Conservation (phyloP, 2,329 filamentous ascomycete genomes). For the Teratosphaeria epicoccoides region DNA sequence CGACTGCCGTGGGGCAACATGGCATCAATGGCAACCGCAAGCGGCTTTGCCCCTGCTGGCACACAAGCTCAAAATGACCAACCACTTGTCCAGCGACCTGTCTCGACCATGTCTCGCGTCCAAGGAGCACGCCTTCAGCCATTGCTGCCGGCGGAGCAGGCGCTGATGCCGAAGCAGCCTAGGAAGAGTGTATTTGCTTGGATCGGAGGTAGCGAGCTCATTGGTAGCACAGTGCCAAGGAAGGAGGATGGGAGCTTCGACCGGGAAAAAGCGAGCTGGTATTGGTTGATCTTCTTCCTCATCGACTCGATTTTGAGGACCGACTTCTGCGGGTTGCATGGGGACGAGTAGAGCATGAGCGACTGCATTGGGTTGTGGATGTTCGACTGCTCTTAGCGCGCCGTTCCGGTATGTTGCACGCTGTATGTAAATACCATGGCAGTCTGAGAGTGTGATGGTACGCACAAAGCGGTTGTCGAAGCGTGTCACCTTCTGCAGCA, state of each 20-base stretch:
- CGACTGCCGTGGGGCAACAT: slow-evolving; percentile 2
- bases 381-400: neutral
- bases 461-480: too few species aligned
- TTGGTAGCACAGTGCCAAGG: slow-evolving; percentile 64
- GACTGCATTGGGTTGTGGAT: neutral
- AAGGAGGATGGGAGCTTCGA: slow-evolving; percentile 69
- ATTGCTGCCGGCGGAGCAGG: slow-evolving; percentile 35
- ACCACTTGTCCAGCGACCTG: neutral
- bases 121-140: slow-evolving; percentile 29
- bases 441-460: too few species aligned
- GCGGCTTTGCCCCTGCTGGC: neutral
- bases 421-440: neutral
- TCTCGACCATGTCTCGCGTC: slow-evolving; percentile 10
- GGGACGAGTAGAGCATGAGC: slow-evolving; percentile 22
- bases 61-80: neutral
- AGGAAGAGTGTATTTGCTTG: slow-evolving; percentile 22
- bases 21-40: neutral
- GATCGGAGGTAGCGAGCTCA: slow-evolving; percentile 45
- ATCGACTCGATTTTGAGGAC: slow-evolving; percentile 47
- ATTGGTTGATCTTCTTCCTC: slow-evolving; percentile 51
- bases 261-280: slow-evolving; percentile 51
- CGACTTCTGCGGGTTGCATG: slow-evolving; percentile 50
- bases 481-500: too few species aligned
- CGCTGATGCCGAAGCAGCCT: slow-evolving; percentile 37
- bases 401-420: neutral